Conservation (phyloP, 305 asterid genomes). For the Fraxinus xanthoxyloides region DNA sequence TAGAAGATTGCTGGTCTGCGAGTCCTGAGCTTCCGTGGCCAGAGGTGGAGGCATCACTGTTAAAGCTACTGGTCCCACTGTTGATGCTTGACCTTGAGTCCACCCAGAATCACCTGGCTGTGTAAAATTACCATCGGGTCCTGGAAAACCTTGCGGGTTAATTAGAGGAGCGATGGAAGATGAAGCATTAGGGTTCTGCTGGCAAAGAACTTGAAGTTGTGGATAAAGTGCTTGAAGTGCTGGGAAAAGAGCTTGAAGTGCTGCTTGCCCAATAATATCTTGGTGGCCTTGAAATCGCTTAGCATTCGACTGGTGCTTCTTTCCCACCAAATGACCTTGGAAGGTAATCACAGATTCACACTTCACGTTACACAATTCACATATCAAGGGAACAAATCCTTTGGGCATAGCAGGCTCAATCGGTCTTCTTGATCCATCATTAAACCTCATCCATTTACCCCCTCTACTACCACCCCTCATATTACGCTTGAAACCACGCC, state of each 20-base stretch:
- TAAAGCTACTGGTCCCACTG: slow-evolving; percentile 6
- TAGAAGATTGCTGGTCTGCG: neutral
- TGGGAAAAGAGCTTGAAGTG: slow-evolving; percentile 39
- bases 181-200: slow-evolving; percentile 32
- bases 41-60: slow-evolving; percentile 5
- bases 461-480: slow-evolving; percentile 43
- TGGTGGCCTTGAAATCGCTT: slow-evolving; percentile 48
- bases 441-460: slow-evolving; percentile 32
- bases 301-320: slow-evolving; percentile 55
- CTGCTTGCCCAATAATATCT: slow-evolving; percentile 44
- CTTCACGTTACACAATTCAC: slow-evolving; percentile 58
- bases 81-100: slow-evolving; percentile 26
- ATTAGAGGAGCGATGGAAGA: slow-evolving; percentile 30
- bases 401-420: slow-evolving; percentile 45
- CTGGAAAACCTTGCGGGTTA: slow-evolving; percentile 31
- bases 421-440: slow-evolving; percentile 31
- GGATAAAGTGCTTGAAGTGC: slow-evolving; percentile 41
- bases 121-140: slow-evolving; percentile 24
- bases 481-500: slow-evolving; percentile 41
- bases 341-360: slow-evolving; percentile 56
- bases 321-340: slow-evolving; percentile 63
- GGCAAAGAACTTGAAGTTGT: slow-evolving; percentile 31
- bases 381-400: slow-evolving; percentile 50
- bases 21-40: slow-evolving; percentile 11
- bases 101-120: slow-evolving; percentile 21